Conservation (phyloP, 441 rosid genomes). For the Pelargonium citronellum region DNA sequence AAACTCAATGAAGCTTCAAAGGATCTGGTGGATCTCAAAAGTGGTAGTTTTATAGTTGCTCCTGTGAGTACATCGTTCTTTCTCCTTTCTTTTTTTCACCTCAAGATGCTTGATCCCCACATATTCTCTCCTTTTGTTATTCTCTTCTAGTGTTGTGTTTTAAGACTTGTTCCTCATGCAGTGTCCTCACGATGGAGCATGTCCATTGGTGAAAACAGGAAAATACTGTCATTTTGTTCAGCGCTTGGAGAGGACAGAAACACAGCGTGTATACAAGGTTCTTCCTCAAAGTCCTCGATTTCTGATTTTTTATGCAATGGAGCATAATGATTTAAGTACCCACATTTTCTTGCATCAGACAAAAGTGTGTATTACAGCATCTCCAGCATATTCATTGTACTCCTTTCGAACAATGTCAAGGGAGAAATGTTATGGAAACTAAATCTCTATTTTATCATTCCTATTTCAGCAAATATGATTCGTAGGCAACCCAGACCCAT, state of each 20-base stretch:
- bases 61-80: constrained; percentile 51
- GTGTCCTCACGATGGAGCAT: constrained; percentile 92
- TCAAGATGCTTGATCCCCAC: constrained; percentile 1
- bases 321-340: too few species aligned
- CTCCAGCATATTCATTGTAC: not conserved
- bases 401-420: too few species aligned
- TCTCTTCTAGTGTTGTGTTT: constrained; percentile 15
- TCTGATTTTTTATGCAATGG: not conserved
- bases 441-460: not conserved
- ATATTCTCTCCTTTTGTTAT: constrained; percentile 2
- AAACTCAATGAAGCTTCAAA: constrained; percentile 33
- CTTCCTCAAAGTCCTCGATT: not conserved
- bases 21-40: constrained; percentile 50
- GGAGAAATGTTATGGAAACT: too few species aligned
- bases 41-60: constrained; percentile 74
- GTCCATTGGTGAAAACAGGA: constrained; percentile 70
- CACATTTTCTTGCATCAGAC: not conserved
- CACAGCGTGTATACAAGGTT: constrained; percentile 91
- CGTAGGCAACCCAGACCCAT: not conserved
- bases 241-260: constrained; percentile 82
- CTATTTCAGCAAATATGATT: not conserved
- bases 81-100: constrained; percentile 8
- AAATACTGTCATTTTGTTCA: constrained; percentile 93
- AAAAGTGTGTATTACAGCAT: not conserved
- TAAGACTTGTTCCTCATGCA: constrained; percentile 30